phyloP scores from a whole-genome alignment of 73 alveolate species.

The Diophrys appendiculata region DNA sequence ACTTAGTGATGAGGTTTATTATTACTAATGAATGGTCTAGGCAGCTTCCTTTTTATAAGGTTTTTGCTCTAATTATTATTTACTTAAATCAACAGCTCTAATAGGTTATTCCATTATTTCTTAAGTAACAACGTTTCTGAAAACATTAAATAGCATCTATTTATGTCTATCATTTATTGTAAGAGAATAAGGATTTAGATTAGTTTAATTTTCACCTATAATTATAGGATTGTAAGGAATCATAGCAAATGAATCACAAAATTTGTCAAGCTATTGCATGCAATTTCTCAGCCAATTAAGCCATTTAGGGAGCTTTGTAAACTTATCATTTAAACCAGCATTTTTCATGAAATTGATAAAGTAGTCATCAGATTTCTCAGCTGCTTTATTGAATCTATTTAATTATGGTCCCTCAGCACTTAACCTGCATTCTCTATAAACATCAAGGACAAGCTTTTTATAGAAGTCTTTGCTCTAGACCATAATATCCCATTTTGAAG shows the following conservation, averaged over 20 bases:
- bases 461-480: neutral
- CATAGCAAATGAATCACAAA: neutral
- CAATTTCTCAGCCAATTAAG: neutral
- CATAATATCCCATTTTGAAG: neutral
- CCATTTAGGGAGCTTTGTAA: neutral
- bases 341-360: no score
- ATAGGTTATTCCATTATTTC: neutral
- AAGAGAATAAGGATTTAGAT: neutral
- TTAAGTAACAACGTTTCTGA: neutral
- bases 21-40: no score
- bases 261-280: neutral
- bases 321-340: neutral
- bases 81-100: neutral
- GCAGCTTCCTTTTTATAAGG: neutral
- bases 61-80: neutral
- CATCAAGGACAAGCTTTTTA: neutral
- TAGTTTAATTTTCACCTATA: neutral
- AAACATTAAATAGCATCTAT: neutral
- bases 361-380: neutral
- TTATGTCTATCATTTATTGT: neutral
- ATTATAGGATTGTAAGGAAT: neutral
- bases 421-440: neutral
- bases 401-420: neutral
- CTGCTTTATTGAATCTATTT: neutral
- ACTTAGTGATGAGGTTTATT: no score